phyloP scores from a whole-genome alignment of 2,329 filamentous ascomycete species.

The Neurospora crassa region DNA sequence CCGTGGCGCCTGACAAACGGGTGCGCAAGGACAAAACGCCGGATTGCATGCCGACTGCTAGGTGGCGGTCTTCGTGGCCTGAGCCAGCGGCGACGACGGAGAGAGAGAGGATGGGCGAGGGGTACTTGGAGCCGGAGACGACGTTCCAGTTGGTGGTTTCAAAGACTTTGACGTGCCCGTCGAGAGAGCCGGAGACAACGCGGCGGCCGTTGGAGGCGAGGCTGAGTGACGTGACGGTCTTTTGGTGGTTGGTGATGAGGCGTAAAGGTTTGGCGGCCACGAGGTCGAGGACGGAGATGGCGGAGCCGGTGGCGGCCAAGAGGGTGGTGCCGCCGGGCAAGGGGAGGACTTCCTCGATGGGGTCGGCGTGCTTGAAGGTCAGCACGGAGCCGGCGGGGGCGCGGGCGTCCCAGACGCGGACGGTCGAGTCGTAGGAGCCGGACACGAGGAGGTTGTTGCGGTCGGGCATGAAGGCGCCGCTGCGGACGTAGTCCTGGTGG shows the following conservation, averaged over 20 bases:
- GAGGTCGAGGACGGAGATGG: slow-evolving; percentile 85
- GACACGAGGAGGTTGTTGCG: slow-evolving; percentile 70
- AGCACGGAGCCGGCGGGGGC: slow-evolving; percentile 62
- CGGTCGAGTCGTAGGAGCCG: slow-evolving; percentile 90
- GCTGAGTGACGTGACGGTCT: slow-evolving; percentile 84
- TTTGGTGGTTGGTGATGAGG: slow-evolving; percentile 89
- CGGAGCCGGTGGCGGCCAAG: slow-evolving; percentile 73
- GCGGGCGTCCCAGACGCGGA: slow-evolving; percentile 86
- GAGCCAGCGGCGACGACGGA: slow-evolving; percentile 61
- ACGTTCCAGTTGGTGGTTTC: slow-evolving; percentile 94
- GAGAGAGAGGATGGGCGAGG: slow-evolving; percentile 79
- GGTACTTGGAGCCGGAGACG: slow-evolving; percentile 89
- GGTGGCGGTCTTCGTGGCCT: slow-evolving; percentile 74
- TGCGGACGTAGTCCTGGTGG: slow-evolving; percentile 87
- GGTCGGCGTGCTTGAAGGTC: slow-evolving; percentile 88
- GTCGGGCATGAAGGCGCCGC: slow-evolving; percentile 74
- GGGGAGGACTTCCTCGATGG: slow-evolving; percentile 80
- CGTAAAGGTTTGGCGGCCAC: slow-evolving; percentile 82
- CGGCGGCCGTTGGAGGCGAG: slow-evolving; percentile 72
- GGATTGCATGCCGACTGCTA: slow-evolving; percentile 90
- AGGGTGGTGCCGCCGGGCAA: slow-evolving; percentile 81
- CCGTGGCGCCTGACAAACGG: slow-evolving; percentile 74
- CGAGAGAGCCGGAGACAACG: slow-evolving; percentile 78
- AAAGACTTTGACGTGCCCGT: slow-evolving; percentile 95
- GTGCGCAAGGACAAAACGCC: slow-evolving; percentile 88